phyloP scores from a whole-genome alignment of 306 rosid species.

The Quercus engelmannii region DNA sequence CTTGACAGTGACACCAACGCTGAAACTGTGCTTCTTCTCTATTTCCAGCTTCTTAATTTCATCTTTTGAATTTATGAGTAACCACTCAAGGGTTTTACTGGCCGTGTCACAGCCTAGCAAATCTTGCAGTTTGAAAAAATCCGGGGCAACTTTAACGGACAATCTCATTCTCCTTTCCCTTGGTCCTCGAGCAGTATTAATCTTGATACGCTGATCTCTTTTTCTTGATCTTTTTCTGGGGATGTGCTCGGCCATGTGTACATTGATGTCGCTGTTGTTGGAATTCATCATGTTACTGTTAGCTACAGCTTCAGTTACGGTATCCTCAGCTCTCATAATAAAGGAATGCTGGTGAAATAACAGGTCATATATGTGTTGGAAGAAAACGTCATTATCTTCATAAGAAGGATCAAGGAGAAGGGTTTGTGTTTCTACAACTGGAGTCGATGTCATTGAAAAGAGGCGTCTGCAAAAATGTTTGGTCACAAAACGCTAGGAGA shows the following conservation, averaged over 20 bases:
- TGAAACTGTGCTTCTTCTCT: conserved; percentile 21
- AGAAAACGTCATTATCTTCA: conserved; percentile 37
- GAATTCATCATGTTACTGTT: conserved; percentile 6
- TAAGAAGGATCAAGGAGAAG: conserved; percentile 45
- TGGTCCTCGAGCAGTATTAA: conserved; percentile 57
- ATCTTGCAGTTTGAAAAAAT: too few species aligned
- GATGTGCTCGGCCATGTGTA: conserved; percentile 4
- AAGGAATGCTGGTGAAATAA: conserved; percentile 15
- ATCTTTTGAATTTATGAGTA: conserved; percentile 53
- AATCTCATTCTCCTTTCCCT: too few species aligned
- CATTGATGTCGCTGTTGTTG: not conserved
- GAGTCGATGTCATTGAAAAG: conserved; percentile 32
- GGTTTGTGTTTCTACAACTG: conserved; percentile 24
- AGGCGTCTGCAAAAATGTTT: conserved; percentile 31
- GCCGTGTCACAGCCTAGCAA: too few species aligned
- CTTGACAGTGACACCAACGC: not conserved
- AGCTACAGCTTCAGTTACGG: not conserved
- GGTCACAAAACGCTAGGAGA: conserved; percentile 23
- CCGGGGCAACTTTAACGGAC: too few species aligned
- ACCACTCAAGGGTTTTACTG: too few species aligned
- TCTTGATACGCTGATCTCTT: conserved; percentile 90
- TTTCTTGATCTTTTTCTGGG: conserved; percentile 52
- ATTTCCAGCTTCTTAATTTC: conserved; percentile 57
- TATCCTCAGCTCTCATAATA: not conserved
- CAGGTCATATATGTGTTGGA: conserved; percentile 27